Base-by-base conservation (phyloP, 176 grass and related monocot species). In the Otatea glauca region DNA sequence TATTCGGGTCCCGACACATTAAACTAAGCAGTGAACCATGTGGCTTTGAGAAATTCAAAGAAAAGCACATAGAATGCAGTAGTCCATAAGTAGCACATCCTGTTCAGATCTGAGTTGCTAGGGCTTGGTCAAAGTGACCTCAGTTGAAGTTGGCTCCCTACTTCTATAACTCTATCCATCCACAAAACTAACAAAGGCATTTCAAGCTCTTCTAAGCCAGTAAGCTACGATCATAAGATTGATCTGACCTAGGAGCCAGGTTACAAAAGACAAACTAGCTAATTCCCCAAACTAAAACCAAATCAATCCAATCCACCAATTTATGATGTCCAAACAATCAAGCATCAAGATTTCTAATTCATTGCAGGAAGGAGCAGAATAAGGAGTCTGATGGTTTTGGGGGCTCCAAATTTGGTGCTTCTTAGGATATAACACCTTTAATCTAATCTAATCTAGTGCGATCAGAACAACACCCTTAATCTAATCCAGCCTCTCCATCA, bases 1-100 rank as follows among this genome's bases (percentile, higher is more conserved):
- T 29, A 29, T 29, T 29, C 1, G 29, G 29, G 1, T 29, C 29
- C 29, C 29, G 29, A 29, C 29, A 29, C 29, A 29, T 29, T 29
- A 9, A 79, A 68, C 59, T 67, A 87, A 68, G 2, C 34, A 51
- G 48, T 41, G 10, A 76, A 76, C 20, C 56, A 84, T 27, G 59
- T 55, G 47, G 39, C 39, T 73, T 66, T 25, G 9, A 76, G 2
- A 87, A 55, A 59, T 47, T 81, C 25, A 75, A 38, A 59, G 55
- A 68, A 27, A 87, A 81, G 39, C 27, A 70, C 61, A 50, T 48
- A 55, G 20, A 29, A 42, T 11, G 63, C 58, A 43, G 67, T 66
- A 65, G 35, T 66, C 7, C 34, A 69, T 44, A 37, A 77, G 35
- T 32, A n/a, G 38, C 8, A 76, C 1, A 35, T 60, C 65, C 25